A percentile compares a stretch with the other conserved stretches of the same genome.
Evolutionary conservation across 169 alveolate genomes (phyloP).

Genomic region (Plasmodium falciparum): DNA sequence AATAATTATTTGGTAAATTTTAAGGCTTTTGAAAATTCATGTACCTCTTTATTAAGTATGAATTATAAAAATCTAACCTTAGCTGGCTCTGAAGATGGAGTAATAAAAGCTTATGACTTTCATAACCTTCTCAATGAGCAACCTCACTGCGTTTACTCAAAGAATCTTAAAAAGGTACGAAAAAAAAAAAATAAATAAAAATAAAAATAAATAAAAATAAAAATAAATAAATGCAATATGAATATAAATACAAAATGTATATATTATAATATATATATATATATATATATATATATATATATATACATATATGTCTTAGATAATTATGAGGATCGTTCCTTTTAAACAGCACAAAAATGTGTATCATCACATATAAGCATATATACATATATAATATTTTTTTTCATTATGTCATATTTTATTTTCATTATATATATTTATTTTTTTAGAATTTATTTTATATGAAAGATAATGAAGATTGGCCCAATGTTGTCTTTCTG

Average conservation of each 20-base stretch:
- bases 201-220: too few relatives aligned
- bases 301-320: neutral
- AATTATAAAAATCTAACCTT: slow-evolving; percentile 29
- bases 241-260: too few relatives aligned
- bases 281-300: neutral
- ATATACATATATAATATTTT: neutral
- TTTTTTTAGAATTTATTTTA: slow-evolving; percentile 36
- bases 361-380: neutral
- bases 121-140: neutral
- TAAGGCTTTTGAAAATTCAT: slow-evolving; percentile 45
- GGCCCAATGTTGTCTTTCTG: slow-evolving; percentile 63
- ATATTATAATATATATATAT: neutral
- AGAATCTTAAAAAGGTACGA: slow-evolving; percentile 34
- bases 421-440: slow-evolving; percentile 2
- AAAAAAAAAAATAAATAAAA: neutral
- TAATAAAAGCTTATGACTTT: slow-evolving; percentile 38
- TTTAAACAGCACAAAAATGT: too few relatives aligned
- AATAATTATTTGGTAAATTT: slow-evolving; percentile 4
- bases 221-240: too few relatives aligned
- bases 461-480: slow-evolving; percentile 54
- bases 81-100: slow-evolving; percentile 71
- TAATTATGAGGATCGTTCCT: too few relatives aligned
- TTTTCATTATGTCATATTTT: neutral
- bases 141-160: slow-evolving; percentile 25
- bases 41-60: slow-evolving; percentile 27